Evolutionary conservation across 805 yeast genomes (phyloP), one percentile per base, ranked within the genome.

Genomic region (Zygoascus biomembranicola): DNA sequence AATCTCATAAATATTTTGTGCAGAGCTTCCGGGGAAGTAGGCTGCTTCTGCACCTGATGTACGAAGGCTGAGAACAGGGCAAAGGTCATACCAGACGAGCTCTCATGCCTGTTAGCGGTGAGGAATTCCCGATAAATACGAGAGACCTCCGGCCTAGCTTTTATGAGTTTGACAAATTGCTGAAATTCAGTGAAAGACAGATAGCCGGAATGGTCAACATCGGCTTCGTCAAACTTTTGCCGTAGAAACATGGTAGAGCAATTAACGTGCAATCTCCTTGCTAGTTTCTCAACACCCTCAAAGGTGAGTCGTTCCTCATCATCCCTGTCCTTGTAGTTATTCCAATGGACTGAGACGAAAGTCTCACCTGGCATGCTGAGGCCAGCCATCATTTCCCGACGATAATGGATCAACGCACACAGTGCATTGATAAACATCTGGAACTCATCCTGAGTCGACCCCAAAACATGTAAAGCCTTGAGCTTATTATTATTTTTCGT

Each of bases 401-500:
- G 74, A 50, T 81, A 77, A 39, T 71, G 70, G 1, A 79, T 78
- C 13, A 90, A 68, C 41, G 78, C 76, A 45, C 74, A 74, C 16
- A 86, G 66, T 32, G 87, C 81, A 32, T 72, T 62, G 32, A 83
- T 63, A 64, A 88, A 73, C 59, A 77, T 56, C 60, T 85, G 76
- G 50, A 77, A 80, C 43, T 80, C 84, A 26, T 67, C 67, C 48
- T 69, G 70, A 8, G 75, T 70, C 0, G 76, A 67, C 0, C 95
- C 90, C 8, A 90, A 80, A 14, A 90, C 68, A 68, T 92, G 97
- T 51, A 94, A 67, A 0, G 90, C 86, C 61, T 88, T 87, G 46
- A 88, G 71, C 64, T 85, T 87, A 1, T 77, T 74, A 52, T 77
- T 81, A 5, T 78, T 73, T 57, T 80, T 77, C 53, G 75, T 78